Base-by-base conservation (phyloP, 805 yeast genomes). In the Candida piceae region DNA sequence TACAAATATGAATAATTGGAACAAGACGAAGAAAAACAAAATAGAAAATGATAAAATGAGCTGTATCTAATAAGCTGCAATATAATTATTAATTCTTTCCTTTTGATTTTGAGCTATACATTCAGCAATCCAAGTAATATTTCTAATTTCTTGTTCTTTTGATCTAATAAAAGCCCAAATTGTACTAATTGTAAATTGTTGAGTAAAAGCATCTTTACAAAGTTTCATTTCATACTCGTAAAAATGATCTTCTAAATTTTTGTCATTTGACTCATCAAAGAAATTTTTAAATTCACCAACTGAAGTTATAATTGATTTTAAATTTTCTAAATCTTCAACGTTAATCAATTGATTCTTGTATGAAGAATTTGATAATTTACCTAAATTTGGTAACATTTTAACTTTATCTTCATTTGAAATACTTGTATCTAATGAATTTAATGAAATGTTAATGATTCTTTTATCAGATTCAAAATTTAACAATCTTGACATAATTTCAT, bases 51-150 rank as follows among this genome's bases (percentile, higher is more conserved):
- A 6, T 8, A 16, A 16, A 16, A 9, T 3, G 7, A 20, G 7
- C 8, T 23, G 5, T 7, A 20, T 24, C 53, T 67, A 88, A 51
- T 80, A 87, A 28, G 90, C 96, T 30, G 94, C 70, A 42, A 94
- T 88, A 60, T 88, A 94, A 61, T 85, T 86, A 52, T 83, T 80
- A 48, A 93, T 86, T 62, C 96, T 78, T 58, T 86, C 94, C 67
- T 88, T 86, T 71, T 93, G 99, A 60, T 88, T 89, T 63, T 94
- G 98, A 22, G 97, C 96, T 67, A 93, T 93, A 70, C 99, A 93
- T 67, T 93, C 99, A 34, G 97, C 96, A 39, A 93, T 90, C 99
- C 99, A 93, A n/a, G 97, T 87, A 48, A 93, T 83, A 61, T 93
- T 93, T 64, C 98, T 77, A 41, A 94, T 78, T 63, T 93, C 99